Evolutionary conservation across 2,329 filamentous ascomycete genomes (phyloP).

Genomic region (Pseudogymnoascus sp.): DNA sequence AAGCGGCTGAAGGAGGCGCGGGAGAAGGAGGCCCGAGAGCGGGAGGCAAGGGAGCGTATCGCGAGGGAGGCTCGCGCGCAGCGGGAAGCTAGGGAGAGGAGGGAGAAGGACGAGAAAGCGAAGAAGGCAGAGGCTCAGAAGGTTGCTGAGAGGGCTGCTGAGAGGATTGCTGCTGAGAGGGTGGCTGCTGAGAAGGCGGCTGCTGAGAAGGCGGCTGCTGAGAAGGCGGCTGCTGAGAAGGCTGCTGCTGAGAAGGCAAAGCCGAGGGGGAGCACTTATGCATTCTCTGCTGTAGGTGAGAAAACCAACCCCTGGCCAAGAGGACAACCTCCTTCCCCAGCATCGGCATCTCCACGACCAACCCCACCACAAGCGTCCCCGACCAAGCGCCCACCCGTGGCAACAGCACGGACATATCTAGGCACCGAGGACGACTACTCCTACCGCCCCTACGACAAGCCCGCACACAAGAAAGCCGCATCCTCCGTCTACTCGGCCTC

Average conservation of each 20-base stretch:
- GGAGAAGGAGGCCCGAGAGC: slow-evolving; percentile 46
- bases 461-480: slow-evolving; percentile 53
- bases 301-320: slow-evolving; percentile 63
- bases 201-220: slow-evolving; percentile 15
- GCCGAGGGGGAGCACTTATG: slow-evolving; percentile 40
- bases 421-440: slow-evolving; percentile 63
- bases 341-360: slow-evolving; percentile 23
- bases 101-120: slow-evolving; percentile 25
- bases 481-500: slow-evolving; percentile 73
- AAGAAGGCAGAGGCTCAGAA: slow-evolving; percentile 20
- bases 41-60: slow-evolving; percentile 31
- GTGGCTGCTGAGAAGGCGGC: slow-evolving; percentile 18
- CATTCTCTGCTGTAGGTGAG: slow-evolving; percentile 58
- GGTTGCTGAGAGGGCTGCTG: slow-evolving; percentile 34
- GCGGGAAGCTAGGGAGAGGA: slow-evolving; percentile 20
- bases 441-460: slow-evolving; percentile 69
- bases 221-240: slow-evolving; percentile 18
- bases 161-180: slow-evolving; percentile 36
- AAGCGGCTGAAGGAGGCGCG: slow-evolving; percentile 46
- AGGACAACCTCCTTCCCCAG: slow-evolving; percentile 42
- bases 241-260: slow-evolving; percentile 27
- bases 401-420: slow-evolving; percentile 50
- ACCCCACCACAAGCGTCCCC: slow-evolving; percentile 29
- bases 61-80: slow-evolving; percentile 30
- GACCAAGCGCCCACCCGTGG: slow-evolving; percentile 36